Base-by-base conservation (phyloP, 2,329 filamentous ascomycete species). In the Emmonsia crescens region DNA sequence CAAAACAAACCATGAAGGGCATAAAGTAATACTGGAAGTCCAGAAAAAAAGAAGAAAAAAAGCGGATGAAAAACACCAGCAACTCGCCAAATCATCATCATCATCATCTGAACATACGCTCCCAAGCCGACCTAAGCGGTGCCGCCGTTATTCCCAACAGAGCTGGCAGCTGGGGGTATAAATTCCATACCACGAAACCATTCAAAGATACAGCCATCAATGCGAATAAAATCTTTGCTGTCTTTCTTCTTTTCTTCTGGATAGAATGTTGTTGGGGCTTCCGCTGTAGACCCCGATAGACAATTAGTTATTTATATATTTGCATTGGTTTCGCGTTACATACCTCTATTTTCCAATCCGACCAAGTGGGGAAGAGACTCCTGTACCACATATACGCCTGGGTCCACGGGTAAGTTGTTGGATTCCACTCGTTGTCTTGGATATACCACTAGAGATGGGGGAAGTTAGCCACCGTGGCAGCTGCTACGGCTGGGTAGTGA, bases 321-420 rank as follows among this genome's bases (percentile, higher is more conserved):
- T 24, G n/a, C 9, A 12, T n/a, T 21, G 4, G 21, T 27, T 49
- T 21, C n/a, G n/a, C n/a, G n/a, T n/a, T n/a, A 44, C 38, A n/a
- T 38, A 65, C 64, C 57, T 66, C 64, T 44, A 65, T 64, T 48
- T 55, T 63, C 69, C 69, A 70, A 58, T 71, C 65, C 4, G 68
- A 68, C 68, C 68, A 70, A 4, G 56, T 65, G 9, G 68, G 69
- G 54, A 69, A 70, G 5, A 70, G 60, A 59, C 67, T 70, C 12
- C 68, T 56, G 55, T 62, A 71, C 69, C 69, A 71, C 44, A 64
- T 70, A 48, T 69, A 66, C 4, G 33, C 65, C 57, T 71, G 69
- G 4, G 66, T 65, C 69, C 69, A 71, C 0, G 69, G 69, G 58
- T 70, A 71, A 0, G 66, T 59, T 64, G 68, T 69, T 2, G 68